Conservation (phyloP, 2,329 filamentous ascomycete species). For the Aureobasidium sp. region DNA sequence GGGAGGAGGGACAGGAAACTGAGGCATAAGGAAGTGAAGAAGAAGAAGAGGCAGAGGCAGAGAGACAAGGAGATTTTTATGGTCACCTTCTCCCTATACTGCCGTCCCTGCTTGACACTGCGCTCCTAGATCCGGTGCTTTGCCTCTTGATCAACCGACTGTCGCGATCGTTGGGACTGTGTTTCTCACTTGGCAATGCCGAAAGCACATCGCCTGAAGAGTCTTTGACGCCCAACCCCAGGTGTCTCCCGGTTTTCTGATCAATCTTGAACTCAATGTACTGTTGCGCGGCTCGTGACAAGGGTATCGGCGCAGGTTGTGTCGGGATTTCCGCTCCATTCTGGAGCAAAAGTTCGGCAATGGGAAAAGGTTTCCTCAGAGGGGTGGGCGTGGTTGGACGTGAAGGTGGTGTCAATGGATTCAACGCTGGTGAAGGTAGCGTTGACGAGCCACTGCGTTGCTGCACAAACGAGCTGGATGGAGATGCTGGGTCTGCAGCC, state of each 20-base stretch:
- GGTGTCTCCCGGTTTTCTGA: constrained; percentile 33
- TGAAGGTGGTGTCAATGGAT: constrained; percentile 21
- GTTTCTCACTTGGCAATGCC: constrained; percentile 50
- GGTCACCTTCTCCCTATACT: constrained; percentile 13
- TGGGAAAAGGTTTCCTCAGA: constrained; percentile 59
- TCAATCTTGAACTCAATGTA: constrained; percentile 76
- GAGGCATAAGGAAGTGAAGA: not conserved
- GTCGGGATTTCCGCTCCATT: constrained; percentile 85
- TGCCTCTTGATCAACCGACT: constrained; percentile 1
- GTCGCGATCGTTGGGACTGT: constrained; percentile 12
- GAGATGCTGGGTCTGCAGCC: constrained; percentile 82
- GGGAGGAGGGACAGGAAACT: not conserved
- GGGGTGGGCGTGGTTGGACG: constrained; percentile 34
- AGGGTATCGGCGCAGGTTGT: constrained; percentile 69
- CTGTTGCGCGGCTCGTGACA: constrained; percentile 70
- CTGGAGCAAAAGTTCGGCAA: constrained; percentile 86
- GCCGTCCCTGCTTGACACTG: constrained; percentile 8
- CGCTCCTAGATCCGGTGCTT: constrained; percentile 2
- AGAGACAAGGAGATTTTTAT: not conserved
- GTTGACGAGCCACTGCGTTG: constrained; percentile 27
- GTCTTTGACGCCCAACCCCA: constrained; percentile 21
- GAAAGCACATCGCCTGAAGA: constrained; percentile 50
- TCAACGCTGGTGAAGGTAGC: constrained; percentile 41
- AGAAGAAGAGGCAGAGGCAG: not conserved
- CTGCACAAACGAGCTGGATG: constrained; percentile 30